A percentile compares a stretch with the other conserved stretches of the same genome.
Evolutionary conservation across 75 land plant species (phyloP).

Genomic region (Pinus albicaulis): DNA sequence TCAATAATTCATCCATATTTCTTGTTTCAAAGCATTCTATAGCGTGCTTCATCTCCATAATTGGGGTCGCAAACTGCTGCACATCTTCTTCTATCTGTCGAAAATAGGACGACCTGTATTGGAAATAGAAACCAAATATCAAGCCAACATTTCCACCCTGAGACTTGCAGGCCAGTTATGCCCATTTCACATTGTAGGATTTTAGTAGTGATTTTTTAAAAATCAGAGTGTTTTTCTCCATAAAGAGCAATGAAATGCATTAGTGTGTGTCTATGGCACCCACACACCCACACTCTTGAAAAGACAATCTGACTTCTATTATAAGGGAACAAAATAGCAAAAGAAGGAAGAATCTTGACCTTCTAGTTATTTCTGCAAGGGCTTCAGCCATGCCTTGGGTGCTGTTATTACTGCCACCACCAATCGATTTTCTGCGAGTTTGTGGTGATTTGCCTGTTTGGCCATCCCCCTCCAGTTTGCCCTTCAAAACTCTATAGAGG

Average conservation of each 20-base stretch:
- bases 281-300: not conserved
- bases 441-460: slow-evolving; percentile 16
- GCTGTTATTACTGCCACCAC: slow-evolving; percentile 14
- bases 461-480: slow-evolving; percentile 51
- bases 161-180: not conserved
- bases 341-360: slow-evolving; percentile 18
- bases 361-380: slow-evolving; percentile 67
- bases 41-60: slow-evolving; percentile 39
- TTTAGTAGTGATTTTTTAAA: not conserved
- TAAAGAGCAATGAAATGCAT: too few relatives aligned
- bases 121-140: slow-evolving; percentile 6
- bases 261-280: too few relatives aligned
- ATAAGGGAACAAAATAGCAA: not conserved
- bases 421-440: slow-evolving; percentile 10
- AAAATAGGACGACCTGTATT: slow-evolving; percentile 29
- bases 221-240: too few relatives aligned
- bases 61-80: slow-evolving; percentile 36
- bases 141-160: not conserved
- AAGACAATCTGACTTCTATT: not conserved
- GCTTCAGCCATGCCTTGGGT: slow-evolving; percentile 68
- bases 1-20: slow-evolving; percentile 52
- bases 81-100: slow-evolving; percentile 60
- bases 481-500: slow-evolving; percentile 54
- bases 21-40: slow-evolving; percentile 46
- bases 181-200: not conserved